Evolutionary conservation across 441 rosid species (phyloP).

Genomic region (Adansonia madagascariensis): DNA sequence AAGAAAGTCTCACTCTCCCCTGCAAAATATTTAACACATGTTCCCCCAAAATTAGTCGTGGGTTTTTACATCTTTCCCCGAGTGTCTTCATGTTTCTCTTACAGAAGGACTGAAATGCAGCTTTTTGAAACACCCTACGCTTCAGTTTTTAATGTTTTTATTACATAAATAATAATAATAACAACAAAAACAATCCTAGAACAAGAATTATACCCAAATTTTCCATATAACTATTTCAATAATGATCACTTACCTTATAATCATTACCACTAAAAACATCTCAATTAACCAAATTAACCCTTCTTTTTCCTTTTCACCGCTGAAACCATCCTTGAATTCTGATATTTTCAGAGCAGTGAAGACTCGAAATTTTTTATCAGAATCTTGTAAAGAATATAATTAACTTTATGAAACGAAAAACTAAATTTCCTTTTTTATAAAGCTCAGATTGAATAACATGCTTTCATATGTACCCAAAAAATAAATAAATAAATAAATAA

Average conservation of each 20-base stretch:
- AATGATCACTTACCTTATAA: background rate
- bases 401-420: background rate
- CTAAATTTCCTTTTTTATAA: background rate
- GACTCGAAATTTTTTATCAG: background rate
- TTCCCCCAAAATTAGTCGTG: background rate
- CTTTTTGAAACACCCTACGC: background rate
- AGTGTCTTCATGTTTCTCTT: background rate
- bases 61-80: background rate
- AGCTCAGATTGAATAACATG: background rate
- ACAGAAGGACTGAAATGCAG: background rate
- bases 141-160: background rate
- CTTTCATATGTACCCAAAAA: background rate
- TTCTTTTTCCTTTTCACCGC: background rate
- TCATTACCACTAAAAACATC: background rate
- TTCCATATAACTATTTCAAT: background rate
- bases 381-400: background rate
- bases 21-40: slow-evolving; percentile 33
- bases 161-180: background rate
- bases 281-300: background rate
- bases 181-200: background rate
- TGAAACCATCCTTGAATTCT: background rate
- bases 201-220: background rate
- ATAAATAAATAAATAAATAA: background rate
- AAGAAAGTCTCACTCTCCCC: slow-evolving; percentile 94
- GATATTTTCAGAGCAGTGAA: background rate